Base-by-base conservation (phyloP, 345 rosid species). In the Gynandropsis gynandra region DNA sequence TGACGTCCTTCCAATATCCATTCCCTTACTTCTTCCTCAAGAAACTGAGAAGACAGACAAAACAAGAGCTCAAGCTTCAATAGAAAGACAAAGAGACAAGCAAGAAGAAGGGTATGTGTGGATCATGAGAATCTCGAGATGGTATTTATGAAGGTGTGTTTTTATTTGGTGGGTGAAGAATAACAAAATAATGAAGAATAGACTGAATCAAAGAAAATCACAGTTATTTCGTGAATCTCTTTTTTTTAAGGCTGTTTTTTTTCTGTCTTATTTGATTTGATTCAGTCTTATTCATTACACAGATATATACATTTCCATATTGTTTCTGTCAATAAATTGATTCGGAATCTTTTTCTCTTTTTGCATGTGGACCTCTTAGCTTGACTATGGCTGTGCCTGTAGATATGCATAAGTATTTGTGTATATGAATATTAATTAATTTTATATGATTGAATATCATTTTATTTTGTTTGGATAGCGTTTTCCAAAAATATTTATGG, bases 201-300 rank as follows among this genome's bases (percentile, higher is more conserved):
- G 64, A 50, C 56, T 53, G 60, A 34, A 76, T 61, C 72, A 57
- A 67, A 63, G 51, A 41, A 63, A 55, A 78, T 79, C 89, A 80
- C 81, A 68, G 70, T 77, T 76, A 74, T 69, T 74, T 74, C 74
- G 85, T 79, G 85, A n/a, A 77, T 81, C 72, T 63, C 72, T 39
- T 65, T 50, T 72, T 59, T 75, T 56, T 65, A 71, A 66, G 41
- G 37, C 27, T 64, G 24, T 53, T 62, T 38, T 61, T 27, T 24
- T 24, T 24, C 2, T 24, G 29, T 24, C 2, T 24, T 5, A 2
- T 46, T 51, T 56, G 71, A 58, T 73, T 61, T 69, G 76, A 74
- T 78, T 73, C 73, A 61, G 59, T 69, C 67, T 12, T 44, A 47
- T 58, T 58, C 70, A 50, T 63, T 42, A 24, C 56, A 41, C 38